Evolutionary conservation across 2,329 filamentous ascomycete species (phyloP), one percentile per base, ranked within the genome.

Genomic region (Fusarium domesticum): DNA sequence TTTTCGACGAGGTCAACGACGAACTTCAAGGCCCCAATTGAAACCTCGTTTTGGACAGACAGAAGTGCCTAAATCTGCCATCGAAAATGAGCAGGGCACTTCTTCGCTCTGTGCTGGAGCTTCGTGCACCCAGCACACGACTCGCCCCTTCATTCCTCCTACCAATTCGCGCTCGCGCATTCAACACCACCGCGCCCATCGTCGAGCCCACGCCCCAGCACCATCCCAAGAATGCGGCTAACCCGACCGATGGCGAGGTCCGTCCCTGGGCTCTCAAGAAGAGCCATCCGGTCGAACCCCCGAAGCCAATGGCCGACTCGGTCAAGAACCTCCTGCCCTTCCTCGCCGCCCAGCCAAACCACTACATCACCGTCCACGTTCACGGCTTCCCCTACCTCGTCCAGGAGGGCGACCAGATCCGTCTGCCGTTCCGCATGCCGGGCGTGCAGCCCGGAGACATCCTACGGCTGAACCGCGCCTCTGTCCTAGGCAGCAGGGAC

Each of bases 391-490:
- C 87, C 6, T 93, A 92, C 72, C 85, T 93, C 23, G 77, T 93
- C 54, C 90, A 86, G 6, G 72, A 76, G 35, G 88, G 88, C 55
- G 88, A 93, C 70, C 74, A 77, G 47, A 68, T 93, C 39, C 86
- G 87, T 28, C 80, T 93, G 40, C 88, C 88, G 6, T 91, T 91
- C 73, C 78, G 79, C 59, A 89, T 93, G 83, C 81, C 83, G 3
- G 82, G 79, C 18, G 87, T 89, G 5, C 70, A 77, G 6, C 84
- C 90, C 1, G 93, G 93, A 20, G 92, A 97, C 64, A 74, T 95
- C 30, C 76, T 98, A 48, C 87, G 91, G 6, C 77, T 98, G 45
- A 92, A 96, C 71, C 85, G 90, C 43, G 93, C 90, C 18, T 85
- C 82, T 32, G 75, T 85, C 42, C 71, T 98, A 35, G 93, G 93